Evolutionary conservation across 2,329 filamentous ascomycete species (phyloP), one percentile per base, ranked within the genome.

Genomic region (Fusarium sp.): DNA sequence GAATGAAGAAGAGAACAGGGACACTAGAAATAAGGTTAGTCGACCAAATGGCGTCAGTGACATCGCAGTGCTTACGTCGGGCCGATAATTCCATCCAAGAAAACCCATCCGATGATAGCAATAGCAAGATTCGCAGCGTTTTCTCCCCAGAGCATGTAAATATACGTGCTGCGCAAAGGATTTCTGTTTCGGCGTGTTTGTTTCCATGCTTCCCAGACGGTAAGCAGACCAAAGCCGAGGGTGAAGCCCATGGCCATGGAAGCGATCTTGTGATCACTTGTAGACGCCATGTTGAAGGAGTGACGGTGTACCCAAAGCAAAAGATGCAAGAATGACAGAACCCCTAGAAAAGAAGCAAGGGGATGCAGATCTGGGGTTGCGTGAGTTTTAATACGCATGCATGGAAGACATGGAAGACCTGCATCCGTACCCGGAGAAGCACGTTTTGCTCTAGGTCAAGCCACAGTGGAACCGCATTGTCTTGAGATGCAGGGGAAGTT

Each of bases 61-160:
- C 23, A 40, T 6, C 28, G 6, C 11, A n/a, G 4, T 23, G 3
- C 61, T 63, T 60, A 80, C 78, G 68, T 74, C 13, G 78, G 65
- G 8, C 65, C 68, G 13, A 84, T 69, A 6, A 78, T 63, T 2
- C 76, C 78, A 34, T 79, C 71, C 1, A 84, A 64, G 55, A 80
- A 80, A 3, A 84, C 66, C 75, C 79, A 84, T 12, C 77, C 80
- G 5, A 82, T 62, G 7, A 83, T 68, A 4, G 76, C 75, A 49
- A 83, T 81, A 14, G 69, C 66, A 2, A 82, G 41, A 53, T 81
- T 83, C 20, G 79, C 79, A 2, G 75, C 13, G 6, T 83, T 78
- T 56, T 85, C 82, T 10, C 78, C 75, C 83, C 83, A 85, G 14
- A 85, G 74, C 82, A 84, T 82, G 68, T 80, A 79, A 21, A 83